These are phyloP conservation scores for Fusarium miscanthi DNA, from an alignment of 2,329 filamentous ascomycete genomes.

Conservation along the genomic window DNA sequence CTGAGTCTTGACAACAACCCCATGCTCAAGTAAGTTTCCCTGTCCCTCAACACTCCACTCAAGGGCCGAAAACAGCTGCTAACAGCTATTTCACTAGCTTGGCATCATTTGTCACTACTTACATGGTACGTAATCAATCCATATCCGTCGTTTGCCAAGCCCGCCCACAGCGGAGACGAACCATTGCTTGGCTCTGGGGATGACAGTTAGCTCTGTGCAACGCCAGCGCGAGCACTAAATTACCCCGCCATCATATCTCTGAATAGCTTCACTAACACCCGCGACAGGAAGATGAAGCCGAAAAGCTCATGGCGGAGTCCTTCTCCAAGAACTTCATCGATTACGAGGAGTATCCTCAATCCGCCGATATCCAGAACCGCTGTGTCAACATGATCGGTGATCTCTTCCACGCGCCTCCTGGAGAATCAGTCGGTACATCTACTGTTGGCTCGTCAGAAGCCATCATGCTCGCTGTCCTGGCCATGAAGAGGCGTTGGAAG, in stretches of 20 bases:
- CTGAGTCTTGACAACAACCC: conserved; percentile 91
- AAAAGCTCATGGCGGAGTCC: conserved; percentile 93
- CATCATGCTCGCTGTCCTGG: conserved; percentile 83
- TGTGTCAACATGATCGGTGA: conserved; percentile 92
- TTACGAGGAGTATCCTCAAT: conserved; percentile 85
- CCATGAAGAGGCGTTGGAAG: conserved; percentile 97
- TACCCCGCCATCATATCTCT: conserved; percentile 11
- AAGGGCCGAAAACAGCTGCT: not conserved
- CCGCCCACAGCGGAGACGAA: conserved; percentile 5
- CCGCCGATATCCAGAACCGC: conserved; percentile 88
- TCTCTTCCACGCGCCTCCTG: conserved; percentile 83
- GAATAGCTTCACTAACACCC: conserved; percentile 34
- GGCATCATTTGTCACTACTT: conserved; percentile 94
- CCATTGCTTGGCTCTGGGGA: conserved; percentile 31
- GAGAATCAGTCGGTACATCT: conserved; percentile 83
- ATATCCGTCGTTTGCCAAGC: conserved; percentile 19
- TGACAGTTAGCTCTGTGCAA: not conserved
- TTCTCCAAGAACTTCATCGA: conserved; percentile 97
- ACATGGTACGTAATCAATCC: conserved; percentile 74
- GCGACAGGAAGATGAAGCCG: conserved; percentile 85
- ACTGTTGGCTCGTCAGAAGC: conserved; percentile 91
- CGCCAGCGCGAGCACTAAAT: conserved; percentile 2
- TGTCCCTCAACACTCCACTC: not conserved
- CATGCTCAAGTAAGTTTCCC: conserved; percentile 75
- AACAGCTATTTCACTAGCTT: conserved; percentile 64